These are phyloP conservation scores for Solanum chmielewskii DNA, from an alignment of 257 asterid genomes.

Conservation along the genomic window DNA sequence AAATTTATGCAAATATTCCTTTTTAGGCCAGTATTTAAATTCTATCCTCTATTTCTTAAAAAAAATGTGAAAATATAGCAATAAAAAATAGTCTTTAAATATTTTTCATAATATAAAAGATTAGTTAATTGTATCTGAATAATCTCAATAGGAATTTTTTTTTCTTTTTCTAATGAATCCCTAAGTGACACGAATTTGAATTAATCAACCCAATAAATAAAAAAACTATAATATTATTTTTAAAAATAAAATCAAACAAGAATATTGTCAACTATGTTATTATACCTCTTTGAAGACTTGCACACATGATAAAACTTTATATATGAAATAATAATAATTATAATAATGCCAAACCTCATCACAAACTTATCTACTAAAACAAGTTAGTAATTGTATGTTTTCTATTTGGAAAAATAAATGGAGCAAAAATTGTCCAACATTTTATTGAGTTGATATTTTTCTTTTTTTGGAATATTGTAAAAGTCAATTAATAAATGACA, in stretches of 20 bases:
- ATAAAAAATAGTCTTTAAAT: background rate
- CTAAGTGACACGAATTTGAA: rapidly evolving
- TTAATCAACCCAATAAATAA: background rate
- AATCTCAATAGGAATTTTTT: background rate
- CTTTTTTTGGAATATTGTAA: background rate
- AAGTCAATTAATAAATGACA: background rate
- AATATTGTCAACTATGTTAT: background rate
- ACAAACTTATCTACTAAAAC: background rate
- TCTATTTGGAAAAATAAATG: background rate
- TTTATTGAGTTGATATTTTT: background rate
- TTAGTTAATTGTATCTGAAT: background rate
- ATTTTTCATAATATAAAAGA: background rate
- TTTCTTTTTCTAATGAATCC: background rate
- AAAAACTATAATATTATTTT: background rate
- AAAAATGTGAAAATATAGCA: background rate
- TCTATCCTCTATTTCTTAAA: background rate
- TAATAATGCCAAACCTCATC: background rate
- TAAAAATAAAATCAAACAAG: background rate
- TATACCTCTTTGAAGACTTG: background rate
- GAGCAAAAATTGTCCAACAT: background rate
- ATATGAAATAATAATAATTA: too few relatives aligned
- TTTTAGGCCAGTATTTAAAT: background rate
- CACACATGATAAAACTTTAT: background rate
- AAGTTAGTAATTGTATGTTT: background rate
- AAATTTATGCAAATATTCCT: background rate